These are phyloP conservation scores for Danielia oregonensis DNA, from an alignment of 805 yeast genomes.

Conservation along the genomic window DNA sequence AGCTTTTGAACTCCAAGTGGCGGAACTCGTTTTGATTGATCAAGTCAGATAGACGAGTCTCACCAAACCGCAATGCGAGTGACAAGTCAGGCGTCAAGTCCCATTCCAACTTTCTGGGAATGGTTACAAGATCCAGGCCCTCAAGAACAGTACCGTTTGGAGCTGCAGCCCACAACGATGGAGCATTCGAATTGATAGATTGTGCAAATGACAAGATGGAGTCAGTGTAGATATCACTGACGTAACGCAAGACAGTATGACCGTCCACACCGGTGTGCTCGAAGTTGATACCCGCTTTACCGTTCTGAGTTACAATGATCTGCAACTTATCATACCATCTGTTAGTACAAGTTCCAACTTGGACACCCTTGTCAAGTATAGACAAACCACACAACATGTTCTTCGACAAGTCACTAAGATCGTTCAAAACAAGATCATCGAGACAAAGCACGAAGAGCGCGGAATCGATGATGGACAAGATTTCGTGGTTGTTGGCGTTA, in stretches of 20 bases:
- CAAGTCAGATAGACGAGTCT: constrained; percentile 80
- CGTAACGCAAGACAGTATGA: constrained; percentile 85
- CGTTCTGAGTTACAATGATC: constrained; percentile 80
- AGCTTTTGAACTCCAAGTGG: constrained; percentile 66
- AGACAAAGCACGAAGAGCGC: constrained; percentile 81
- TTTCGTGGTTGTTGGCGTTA: constrained; percentile 60
- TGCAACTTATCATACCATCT: constrained; percentile 94
- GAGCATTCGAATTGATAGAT: constrained; percentile 71
- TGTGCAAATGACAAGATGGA: constrained; percentile 83
- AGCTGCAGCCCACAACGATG: constrained; percentile 57
- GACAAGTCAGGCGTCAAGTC: constrained; percentile 71
- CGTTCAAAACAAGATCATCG: constrained; percentile 69
- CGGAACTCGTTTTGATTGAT: constrained; percentile 87
- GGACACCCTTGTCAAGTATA: constrained; percentile 76
- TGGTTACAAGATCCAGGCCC: constrained; percentile 42
- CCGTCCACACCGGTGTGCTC: constrained; percentile 97
- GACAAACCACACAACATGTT: constrained; percentile 88
- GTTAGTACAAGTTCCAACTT: constrained; percentile 90
- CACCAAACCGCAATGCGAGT: constrained; percentile 82
- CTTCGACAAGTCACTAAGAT: constrained; percentile 63
- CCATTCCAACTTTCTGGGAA: constrained; percentile 90
- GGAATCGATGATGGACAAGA: constrained; percentile 70
- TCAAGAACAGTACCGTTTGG: constrained; percentile 25
- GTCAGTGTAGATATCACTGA: constrained; percentile 87
- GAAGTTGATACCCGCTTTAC: constrained; percentile 89